These are phyloP conservation scores for Hyaloperonospora arabidopsidis DNA, from an alignment of 352 stramenopile species.

Conservation along the genomic window DNA sequence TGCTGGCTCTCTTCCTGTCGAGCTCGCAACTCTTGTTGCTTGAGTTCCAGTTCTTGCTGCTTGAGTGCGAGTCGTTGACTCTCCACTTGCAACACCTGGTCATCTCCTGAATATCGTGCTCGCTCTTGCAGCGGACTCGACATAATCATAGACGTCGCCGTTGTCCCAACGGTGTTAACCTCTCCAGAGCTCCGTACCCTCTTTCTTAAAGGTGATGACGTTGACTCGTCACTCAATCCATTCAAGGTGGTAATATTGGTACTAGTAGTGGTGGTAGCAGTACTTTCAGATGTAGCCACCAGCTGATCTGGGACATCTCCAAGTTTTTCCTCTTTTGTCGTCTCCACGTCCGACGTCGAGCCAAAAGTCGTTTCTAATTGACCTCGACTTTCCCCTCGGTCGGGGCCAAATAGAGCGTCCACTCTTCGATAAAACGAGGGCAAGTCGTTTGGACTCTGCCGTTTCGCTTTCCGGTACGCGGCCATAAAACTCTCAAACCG, in stretches of 20 bases:
- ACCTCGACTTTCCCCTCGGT: conserved; percentile 4
- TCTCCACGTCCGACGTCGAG: no score
- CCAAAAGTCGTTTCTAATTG: not conserved
- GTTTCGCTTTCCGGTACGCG: conserved; percentile 33
- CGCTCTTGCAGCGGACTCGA: conserved; percentile 10
- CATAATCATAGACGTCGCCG: not conserved
- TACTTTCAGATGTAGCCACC: no score
- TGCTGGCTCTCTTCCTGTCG: conserved; percentile 30
- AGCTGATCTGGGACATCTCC: no score
- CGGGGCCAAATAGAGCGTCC: conserved; percentile 15
- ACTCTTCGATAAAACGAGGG: conserved; percentile 7
- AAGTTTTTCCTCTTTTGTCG: no score
- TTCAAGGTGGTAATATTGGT: no score
- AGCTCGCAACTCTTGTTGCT: conserved; percentile 30
- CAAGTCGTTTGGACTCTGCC: conserved; percentile 7
- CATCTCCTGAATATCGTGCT: not conserved
- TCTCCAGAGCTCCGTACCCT: not conserved
- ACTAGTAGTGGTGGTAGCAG: no score
- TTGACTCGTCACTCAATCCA: no score
- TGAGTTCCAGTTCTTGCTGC: conserved; percentile 40
- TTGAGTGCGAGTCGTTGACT: conserved; percentile 33
- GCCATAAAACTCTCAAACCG: conserved; percentile 52
- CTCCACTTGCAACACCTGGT: conserved; percentile 26
- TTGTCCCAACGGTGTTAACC: conserved; percentile 1
- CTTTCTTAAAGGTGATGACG: not conserved